These are phyloP conservation scores for Colletotrichum sp. DNA, from an alignment of 2,329 filamentous ascomycete species.

Conservation along the genomic window DNA sequence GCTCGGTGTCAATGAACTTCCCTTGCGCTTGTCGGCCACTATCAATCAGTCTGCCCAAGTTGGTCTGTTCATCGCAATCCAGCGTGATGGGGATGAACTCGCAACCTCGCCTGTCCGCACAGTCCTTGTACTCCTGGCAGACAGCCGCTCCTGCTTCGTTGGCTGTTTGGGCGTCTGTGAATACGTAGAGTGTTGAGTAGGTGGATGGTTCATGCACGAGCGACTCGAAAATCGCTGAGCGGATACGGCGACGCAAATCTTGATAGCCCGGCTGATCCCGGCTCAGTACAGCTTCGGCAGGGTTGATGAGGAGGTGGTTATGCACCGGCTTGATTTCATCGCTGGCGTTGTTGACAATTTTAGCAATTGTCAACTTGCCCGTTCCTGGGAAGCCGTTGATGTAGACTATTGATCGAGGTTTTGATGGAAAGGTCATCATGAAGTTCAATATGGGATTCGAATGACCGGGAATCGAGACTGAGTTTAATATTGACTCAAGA, in stretches of 20 bases:
- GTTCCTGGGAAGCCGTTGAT: constrained; percentile 34
- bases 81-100: neutral
- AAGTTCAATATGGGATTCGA: neutral
- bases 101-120: neutral
- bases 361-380: constrained; percentile 31
- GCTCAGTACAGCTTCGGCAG: neutral
- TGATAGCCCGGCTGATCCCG: neutral
- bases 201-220: neutral
- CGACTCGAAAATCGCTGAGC: neutral
- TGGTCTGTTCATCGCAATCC: neutral
- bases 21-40: neutral
- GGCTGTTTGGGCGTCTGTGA: neutral
- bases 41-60: neutral
- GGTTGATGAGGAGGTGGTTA: constrained; percentile 32
- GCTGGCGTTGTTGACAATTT: constrained; percentile 19
- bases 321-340: constrained; percentile 28
- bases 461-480: neutral
- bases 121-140: neutral
- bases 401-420: constrained; percentile 20
- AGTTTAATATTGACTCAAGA: fast-evolving
- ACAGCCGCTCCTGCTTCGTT: neutral
- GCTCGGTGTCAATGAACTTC: neutral
- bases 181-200: neutral
- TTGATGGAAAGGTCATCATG: neutral
- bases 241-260: neutral